phyloP scores from a whole-genome alignment of 305 asterid species.

The Fraxinus xanthoxyloides region DNA sequence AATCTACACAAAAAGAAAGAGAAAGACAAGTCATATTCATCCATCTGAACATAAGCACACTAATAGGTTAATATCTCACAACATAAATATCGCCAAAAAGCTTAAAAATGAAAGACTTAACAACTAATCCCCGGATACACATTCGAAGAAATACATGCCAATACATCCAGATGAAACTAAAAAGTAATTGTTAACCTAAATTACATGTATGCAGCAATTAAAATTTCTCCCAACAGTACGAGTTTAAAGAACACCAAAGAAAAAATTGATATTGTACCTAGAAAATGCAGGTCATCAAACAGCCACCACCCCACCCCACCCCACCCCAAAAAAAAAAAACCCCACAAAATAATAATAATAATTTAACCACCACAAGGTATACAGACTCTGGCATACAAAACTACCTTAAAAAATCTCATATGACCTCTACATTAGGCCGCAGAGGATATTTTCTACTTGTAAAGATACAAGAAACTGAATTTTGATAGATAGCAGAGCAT shows the following conservation, averaged over 20 bases:
- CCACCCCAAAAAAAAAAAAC: too few species aligned
- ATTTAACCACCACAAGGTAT: not conserved
- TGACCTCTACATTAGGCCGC: not conserved
- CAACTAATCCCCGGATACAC: not conserved
- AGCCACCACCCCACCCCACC: too few species aligned
- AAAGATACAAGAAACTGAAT: not conserved
- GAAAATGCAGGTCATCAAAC: not conserved
- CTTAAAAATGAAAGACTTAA: not conserved
- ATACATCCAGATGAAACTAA: not conserved
- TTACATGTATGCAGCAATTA: not conserved
- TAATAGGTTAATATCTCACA: not conserved
- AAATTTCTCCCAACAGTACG: not conserved
- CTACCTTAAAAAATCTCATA: not conserved
- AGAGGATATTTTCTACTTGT: not conserved
- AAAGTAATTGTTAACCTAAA: not conserved
- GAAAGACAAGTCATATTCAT: not conserved
- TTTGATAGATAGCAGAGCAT: not conserved
- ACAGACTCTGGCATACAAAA: not conserved
- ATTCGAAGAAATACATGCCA: not conserved
- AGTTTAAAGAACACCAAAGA: not conserved
- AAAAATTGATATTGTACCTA: not conserved
- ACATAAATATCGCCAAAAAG: not conserved
- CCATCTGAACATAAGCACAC: not conserved
- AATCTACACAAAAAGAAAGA: conserved; percentile 45
- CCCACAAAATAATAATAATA: too few species aligned